These are phyloP conservation scores for Cytospora mali DNA, from an alignment of 2,329 filamentous ascomycete species.

Conservation along the genomic window DNA sequence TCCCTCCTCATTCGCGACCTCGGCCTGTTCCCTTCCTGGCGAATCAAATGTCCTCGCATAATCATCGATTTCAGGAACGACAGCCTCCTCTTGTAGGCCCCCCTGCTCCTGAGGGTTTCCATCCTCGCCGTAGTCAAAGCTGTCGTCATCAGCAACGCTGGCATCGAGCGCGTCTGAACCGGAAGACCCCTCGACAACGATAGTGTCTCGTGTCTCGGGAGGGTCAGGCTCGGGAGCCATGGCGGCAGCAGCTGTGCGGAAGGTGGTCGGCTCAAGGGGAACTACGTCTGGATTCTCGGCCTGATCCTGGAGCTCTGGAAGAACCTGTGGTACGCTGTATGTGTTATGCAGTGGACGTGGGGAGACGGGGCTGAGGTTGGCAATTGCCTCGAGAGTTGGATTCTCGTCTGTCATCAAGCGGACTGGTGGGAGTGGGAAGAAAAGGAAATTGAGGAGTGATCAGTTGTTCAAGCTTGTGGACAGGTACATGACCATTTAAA, in stretches of 20 bases:
- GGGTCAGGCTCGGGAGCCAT: conserved; percentile 33
- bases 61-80: conserved; percentile 45
- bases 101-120: conserved; percentile 37
- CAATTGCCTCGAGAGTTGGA: conserved; percentile 54
- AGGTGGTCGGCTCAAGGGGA: conserved; percentile 39
- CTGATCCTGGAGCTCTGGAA: conserved; percentile 53
- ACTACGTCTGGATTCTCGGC: conserved; percentile 51
- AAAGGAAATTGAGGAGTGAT: background rate
- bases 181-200: conserved; percentile 33
- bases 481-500: background rate
- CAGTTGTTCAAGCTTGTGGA: background rate
- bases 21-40: conserved; percentile 38
- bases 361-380: conserved; percentile 55
- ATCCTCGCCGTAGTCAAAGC: conserved; percentile 50
- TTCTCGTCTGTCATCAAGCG: conserved; percentile 48
- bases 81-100: conserved; percentile 33
- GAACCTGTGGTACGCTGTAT: conserved; percentile 48
- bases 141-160: conserved; percentile 49
- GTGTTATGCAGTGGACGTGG: conserved; percentile 47
- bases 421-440: background rate
- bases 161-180: conserved; percentile 35
- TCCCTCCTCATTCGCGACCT: conserved; percentile 40
- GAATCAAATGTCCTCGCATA: conserved; percentile 57
- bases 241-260: conserved; percentile 32
- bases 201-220: conserved; percentile 36